Percentiles rank a stretch among this genome's conserved stretches.
Evolutionary conservation across 2,329 filamentous ascomycete species (phyloP).

Genomic region (Ascochyta lentis): DNA sequence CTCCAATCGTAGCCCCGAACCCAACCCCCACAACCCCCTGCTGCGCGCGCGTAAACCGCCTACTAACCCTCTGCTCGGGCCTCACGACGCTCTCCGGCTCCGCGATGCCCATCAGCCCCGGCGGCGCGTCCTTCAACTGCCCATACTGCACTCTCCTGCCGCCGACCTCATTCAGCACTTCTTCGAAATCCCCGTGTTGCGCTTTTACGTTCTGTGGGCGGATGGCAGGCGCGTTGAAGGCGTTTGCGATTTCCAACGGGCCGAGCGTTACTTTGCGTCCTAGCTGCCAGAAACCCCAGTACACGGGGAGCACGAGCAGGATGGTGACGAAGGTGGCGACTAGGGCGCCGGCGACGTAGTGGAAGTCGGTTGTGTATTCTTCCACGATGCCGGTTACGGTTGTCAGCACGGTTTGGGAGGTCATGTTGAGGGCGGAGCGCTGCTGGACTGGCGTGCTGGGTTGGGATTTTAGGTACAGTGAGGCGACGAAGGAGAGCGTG

Average conservation of each 20-base stretch:
- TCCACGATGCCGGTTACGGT: conserved; percentile 33
- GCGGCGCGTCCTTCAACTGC: conserved; percentile 24
- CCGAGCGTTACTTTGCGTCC: conserved; percentile 45
- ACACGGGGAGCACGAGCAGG: conserved; percentile 41
- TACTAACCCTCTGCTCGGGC: conserved; percentile 8
- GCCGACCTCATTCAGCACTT: conserved; percentile 29
- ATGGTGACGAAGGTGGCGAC: conserved; percentile 41
- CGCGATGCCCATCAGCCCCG: conserved; percentile 30
- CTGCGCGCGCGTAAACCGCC: conserved; percentile 4
- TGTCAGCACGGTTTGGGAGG: conserved; percentile 16
- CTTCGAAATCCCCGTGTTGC: conserved; percentile 30
- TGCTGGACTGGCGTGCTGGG: conserved; percentile 5
- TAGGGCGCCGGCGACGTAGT: conserved; percentile 41
- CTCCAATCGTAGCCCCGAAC: conserved; percentile 18
- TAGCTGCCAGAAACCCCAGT: conserved; percentile 47
- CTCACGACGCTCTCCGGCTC: conserved; percentile 25
- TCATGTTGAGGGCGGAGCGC: conserved; percentile 11
- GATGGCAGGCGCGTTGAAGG: conserved; percentile 39
- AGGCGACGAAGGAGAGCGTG: conserved; percentile 27
- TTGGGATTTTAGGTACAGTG: conserved; percentile 25
- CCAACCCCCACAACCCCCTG: conserved; percentile 9
- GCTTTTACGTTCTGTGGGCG: conserved; percentile 23
- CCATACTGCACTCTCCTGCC: conserved; percentile 29
- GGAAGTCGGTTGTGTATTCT: conserved; percentile 36
- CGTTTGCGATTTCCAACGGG: conserved; percentile 47